A percentile compares a stretch with the other conserved stretches of the same genome.
These are phyloP conservation scores for Phytopythium ostracodes DNA, from an alignment of 352 stramenopile species.

Conservation along the genomic window DNA sequence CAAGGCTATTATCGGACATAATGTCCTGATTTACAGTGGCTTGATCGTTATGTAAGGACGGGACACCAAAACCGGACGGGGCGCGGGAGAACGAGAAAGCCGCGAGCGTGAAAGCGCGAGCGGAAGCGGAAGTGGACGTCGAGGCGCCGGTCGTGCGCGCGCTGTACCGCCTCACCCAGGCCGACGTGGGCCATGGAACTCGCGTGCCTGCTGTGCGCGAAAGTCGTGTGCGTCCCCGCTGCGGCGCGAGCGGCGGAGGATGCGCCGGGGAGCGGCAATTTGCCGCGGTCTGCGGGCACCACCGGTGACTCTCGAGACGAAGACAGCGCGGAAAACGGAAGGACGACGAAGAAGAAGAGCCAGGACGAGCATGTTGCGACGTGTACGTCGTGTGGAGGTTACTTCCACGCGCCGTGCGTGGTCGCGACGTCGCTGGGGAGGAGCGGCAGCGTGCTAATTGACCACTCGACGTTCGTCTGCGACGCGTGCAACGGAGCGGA, in stretches of 20 bases:
- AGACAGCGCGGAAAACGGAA: background rate
- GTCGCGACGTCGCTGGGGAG: conserved; percentile 1
- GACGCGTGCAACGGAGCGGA: conserved; percentile 18
- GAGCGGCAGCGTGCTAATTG: background rate
- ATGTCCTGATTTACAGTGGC: background rate
- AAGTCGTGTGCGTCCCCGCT: conserved; percentile 10
- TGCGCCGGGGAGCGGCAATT: conserved; percentile 6
- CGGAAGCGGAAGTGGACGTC: background rate
- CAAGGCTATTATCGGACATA: background rate
- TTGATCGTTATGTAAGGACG: background rate
- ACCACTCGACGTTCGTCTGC: background rate
- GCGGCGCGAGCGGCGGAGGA: conserved; percentile 8
- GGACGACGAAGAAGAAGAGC: background rate
- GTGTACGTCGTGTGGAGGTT: conserved; percentile 32
- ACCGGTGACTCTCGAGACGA: background rate
- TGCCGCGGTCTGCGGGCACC: conserved; percentile 1
- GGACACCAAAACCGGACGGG: background rate
- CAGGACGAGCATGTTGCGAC: conserved; percentile 14
- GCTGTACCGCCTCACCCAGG: background rate
- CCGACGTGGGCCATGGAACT: conserved; percentile 22
- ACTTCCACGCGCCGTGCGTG: conserved; percentile 41
- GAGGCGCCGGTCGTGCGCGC: background rate
- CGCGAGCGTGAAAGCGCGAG: background rate
- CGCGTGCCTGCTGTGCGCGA: conserved; percentile 40
- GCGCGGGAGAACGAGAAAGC: background rate